Percentiles rank a stretch among this genome's conserved stretches.
Evolutionary conservation across 371 early-diverging fungal species (phyloP).

Genomic region (Apophysomyces ossiformis): DNA sequence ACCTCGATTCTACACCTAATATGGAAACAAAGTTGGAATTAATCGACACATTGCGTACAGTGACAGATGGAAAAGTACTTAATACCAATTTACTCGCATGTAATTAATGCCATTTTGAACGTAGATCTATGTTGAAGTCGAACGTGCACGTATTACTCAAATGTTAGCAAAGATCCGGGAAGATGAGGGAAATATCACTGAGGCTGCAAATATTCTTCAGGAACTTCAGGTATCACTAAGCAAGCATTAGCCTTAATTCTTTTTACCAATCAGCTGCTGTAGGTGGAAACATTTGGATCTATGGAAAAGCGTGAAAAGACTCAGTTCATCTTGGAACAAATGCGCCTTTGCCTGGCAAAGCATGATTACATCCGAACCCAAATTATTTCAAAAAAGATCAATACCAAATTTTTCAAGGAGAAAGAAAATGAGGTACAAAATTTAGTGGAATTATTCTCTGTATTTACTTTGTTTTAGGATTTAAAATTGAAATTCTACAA

Average conservation of each 20-base stretch:
- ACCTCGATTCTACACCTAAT: slow-evolving; percentile 83
- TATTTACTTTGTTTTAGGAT: slow-evolving; percentile 59
- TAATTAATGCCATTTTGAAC: neutral
- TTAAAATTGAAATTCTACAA: slow-evolving; percentile 94
- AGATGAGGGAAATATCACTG: slow-evolving; percentile 85
- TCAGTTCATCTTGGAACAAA: slow-evolving; percentile 97
- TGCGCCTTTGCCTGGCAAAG: slow-evolving; percentile 93
- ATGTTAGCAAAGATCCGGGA: slow-evolving; percentile 89
- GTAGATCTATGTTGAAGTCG: slow-evolving; percentile 97
- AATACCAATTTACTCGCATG: neutral
- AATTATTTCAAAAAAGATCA: slow-evolving; percentile 95
- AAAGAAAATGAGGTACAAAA: slow-evolving; percentile 70
- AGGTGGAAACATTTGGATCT: slow-evolving; percentile 98
- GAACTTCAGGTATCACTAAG: slow-evolving; percentile 78
- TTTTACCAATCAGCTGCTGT: neutral
- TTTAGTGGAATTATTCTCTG: neutral
- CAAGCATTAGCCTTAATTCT: neutral
- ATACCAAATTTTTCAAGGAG: slow-evolving; percentile 89
- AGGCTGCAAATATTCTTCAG: slow-evolving; percentile 95
- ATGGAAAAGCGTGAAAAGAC: slow-evolving; percentile 98
- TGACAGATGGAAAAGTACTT: slow-evolving; percentile 95
- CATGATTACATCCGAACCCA: slow-evolving; percentile 91
- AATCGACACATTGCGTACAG: slow-evolving; percentile 91
- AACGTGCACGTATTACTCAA: slow-evolving; percentile 93
- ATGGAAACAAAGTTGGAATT: slow-evolving; percentile 85